Conservation (phyloP, 2,329 filamentous ascomycete genomes). For the Tympanopsis confertula region DNA sequence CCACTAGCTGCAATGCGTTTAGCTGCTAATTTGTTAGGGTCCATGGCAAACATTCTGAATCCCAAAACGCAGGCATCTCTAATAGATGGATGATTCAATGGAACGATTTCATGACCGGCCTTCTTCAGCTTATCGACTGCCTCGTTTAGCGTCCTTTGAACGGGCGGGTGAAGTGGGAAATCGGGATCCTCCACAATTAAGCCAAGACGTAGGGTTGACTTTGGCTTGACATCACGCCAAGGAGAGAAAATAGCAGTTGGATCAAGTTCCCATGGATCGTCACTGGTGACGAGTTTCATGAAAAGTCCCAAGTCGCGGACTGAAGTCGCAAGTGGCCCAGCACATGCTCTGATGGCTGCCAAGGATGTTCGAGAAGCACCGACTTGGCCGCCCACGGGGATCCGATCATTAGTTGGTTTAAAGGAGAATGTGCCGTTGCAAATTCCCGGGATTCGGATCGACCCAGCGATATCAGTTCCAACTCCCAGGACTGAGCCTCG, state of each 20-base stretch:
- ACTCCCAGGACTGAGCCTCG: conserved; percentile 8
- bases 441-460: conserved; percentile 15
- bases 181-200: conserved; percentile 2
- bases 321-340: conserved; percentile 29
- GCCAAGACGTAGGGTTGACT: conserved; percentile 8
- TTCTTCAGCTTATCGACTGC: not conserved
- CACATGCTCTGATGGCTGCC: conserved; percentile 33
- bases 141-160: not conserved
- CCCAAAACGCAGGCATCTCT: not conserved
- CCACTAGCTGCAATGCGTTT: not conserved
- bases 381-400: conserved; percentile 24
- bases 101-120: not conserved
- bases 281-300: conserved; percentile 35
- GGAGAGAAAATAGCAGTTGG: conserved; percentile 11
- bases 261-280: conserved; percentile 30
- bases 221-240: conserved; percentile 5
- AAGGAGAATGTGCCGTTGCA: conserved; percentile 18
- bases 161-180: not conserved
- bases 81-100: not conserved
- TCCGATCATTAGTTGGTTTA: conserved; percentile 13
- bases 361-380: conserved; percentile 36
- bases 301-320: conserved; percentile 35
- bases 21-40: not conserved
- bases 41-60: not conserved
- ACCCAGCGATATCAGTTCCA: conserved; percentile 12